Conservation (phyloP, 2,329 filamentous ascomycete species). For the Ophiocordyceps camponoti-floridani region DNA sequence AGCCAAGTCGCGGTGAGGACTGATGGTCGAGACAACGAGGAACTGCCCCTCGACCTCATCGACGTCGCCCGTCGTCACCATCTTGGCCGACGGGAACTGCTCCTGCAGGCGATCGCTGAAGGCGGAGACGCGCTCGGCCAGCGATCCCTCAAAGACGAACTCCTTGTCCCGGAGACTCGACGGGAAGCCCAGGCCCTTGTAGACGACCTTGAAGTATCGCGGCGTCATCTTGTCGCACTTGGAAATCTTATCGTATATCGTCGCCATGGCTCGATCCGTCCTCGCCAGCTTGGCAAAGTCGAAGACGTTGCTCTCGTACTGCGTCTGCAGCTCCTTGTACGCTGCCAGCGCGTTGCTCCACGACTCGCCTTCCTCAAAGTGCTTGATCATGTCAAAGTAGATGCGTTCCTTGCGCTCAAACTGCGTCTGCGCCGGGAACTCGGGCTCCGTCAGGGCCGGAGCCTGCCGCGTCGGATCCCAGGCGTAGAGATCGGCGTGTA, state of each 20-base stretch:
- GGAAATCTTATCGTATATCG: slow-evolving; percentile 74
- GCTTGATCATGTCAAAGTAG: slow-evolving; percentile 87
- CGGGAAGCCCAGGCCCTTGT: slow-evolving; percentile 80
- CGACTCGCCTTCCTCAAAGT: slow-evolving; percentile 85
- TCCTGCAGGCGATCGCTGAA: slow-evolving; percentile 89
- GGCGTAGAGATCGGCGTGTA: slow-evolving; percentile 84
- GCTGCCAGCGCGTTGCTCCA: slow-evolving; percentile 79
- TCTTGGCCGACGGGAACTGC: slow-evolving; percentile 71
- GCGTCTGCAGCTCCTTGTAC: slow-evolving; percentile 78
- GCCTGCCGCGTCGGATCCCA: slow-evolving; percentile 64
- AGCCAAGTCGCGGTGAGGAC: slow-evolving; percentile 60
- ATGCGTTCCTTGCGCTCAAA: slow-evolving; percentile 88
- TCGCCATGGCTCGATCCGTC: slow-evolving; percentile 77
- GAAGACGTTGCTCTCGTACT: slow-evolving; percentile 79
- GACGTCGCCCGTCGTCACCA: slow-evolving; percentile 48
- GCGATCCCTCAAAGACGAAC: slow-evolving; percentile 74
- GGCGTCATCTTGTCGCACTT: slow-evolving; percentile 64
- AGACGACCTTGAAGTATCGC: slow-evolving; percentile 82
- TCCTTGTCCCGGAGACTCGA: slow-evolving; percentile 68
- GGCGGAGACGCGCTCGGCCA: slow-evolving; percentile 56
- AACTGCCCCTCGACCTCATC: slow-evolving; percentile 86
- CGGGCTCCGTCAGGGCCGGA: slow-evolving; percentile 50
- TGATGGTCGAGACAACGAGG: slow-evolving; percentile 64
- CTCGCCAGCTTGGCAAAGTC: slow-evolving; percentile 86
- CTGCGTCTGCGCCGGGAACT: slow-evolving; percentile 65